These are phyloP conservation scores for Exophiala dermatitidis DNA, from an alignment of 2,329 filamentous ascomycete genomes.

Conservation along the genomic window DNA sequence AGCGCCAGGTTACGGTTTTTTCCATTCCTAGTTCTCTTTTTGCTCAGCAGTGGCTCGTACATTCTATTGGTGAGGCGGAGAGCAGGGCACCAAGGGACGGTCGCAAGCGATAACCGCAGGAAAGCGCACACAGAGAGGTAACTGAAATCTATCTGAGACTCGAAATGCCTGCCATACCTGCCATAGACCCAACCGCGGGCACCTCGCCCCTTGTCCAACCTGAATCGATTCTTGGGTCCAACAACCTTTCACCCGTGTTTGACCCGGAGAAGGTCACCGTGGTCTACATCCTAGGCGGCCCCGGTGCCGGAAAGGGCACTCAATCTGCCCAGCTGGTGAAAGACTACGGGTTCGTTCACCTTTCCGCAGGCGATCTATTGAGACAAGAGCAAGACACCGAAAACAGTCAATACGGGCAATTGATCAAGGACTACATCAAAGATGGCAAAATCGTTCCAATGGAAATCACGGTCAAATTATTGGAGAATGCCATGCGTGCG, in stretches of 20 bases:
- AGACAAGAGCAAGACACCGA: conserved; percentile 85
- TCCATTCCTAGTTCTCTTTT: conserved; percentile 40
- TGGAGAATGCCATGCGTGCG: conserved; percentile 86
- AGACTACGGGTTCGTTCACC: conserved; percentile 84
- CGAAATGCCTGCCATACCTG: conserved; percentile 14
- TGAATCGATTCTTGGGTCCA: conserved; percentile 42
- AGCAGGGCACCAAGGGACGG: conserved; percentile 14
- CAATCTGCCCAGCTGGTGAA: conserved; percentile 83
- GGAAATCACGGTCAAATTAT: conserved; percentile 88
- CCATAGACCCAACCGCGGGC: conserved; percentile 21
- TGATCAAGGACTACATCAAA: conserved; percentile 90
- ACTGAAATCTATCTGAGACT: not conserved
- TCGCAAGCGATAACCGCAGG: conserved; percentile 29
- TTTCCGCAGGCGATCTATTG: conserved; percentile 87
- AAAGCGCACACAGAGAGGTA: conserved; percentile 23
- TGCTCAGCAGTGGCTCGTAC: conserved; percentile 45
- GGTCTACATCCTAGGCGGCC: conserved; percentile 91
- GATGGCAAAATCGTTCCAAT: conserved; percentile 96
- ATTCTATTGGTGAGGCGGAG: conserved; percentile 44
- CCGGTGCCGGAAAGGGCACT: conserved; percentile 92
- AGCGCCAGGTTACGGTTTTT: conserved; percentile 29
- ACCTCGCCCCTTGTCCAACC: conserved; percentile 28
- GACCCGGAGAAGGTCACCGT: conserved; percentile 73
- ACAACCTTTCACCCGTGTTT: conserved; percentile 63
- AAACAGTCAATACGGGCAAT: conserved; percentile 79